These are phyloP conservation scores for Saturnispora halmiae DNA, from an alignment of 805 yeast species.

Conservation along the genomic window DNA sequence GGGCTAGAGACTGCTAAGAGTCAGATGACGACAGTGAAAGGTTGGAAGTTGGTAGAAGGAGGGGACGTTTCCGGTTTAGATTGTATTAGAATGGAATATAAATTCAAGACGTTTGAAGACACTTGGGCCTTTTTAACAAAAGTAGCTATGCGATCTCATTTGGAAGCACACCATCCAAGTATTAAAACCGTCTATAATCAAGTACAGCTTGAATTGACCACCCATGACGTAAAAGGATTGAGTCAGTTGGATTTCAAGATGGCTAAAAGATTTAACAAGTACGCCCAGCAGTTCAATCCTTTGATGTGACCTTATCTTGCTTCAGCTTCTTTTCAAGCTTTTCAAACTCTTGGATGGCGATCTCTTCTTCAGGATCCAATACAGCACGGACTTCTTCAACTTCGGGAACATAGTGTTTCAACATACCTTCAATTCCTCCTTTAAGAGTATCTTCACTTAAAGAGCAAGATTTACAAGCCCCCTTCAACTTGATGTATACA, in stretches of 20 bases:
- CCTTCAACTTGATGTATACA: slow-evolving; percentile 50
- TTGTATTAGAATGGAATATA: slow-evolving; percentile 30
- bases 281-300: slow-evolving; percentile 17
- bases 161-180: slow-evolving; percentile 62
- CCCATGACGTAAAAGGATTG: slow-evolving; percentile 52
- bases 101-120: slow-evolving; percentile 40
- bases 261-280: slow-evolving; percentile 41
- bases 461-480: slow-evolving; percentile 69
- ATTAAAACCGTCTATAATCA: slow-evolving; percentile 54
- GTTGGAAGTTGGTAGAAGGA: slow-evolving; percentile 11
- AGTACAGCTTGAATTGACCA: slow-evolving; percentile 46
- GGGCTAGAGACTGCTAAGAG: slow-evolving; percentile 17
- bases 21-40: slow-evolving; percentile 11
- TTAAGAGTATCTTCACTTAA: slow-evolving; percentile 56
- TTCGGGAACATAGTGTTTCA: slow-evolving; percentile 61
- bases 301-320: slow-evolving; percentile 15
- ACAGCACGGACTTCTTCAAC: slow-evolving; percentile 44
- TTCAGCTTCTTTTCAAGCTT: slow-evolving; percentile 60
- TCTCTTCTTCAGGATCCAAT: slow-evolving; percentile 34
- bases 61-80: slow-evolving; percentile 1
- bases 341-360: slow-evolving; percentile 72
- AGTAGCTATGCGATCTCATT: slow-evolving; percentile 49
- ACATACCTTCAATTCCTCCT: slow-evolving; percentile 62
- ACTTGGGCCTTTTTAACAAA: slow-evolving; percentile 61
- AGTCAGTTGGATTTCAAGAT: slow-evolving; percentile 51